Evolutionary conservation across 2,329 filamentous ascomycete genomes (phyloP).

Genomic region (Trichoderma afroharzianum): DNA sequence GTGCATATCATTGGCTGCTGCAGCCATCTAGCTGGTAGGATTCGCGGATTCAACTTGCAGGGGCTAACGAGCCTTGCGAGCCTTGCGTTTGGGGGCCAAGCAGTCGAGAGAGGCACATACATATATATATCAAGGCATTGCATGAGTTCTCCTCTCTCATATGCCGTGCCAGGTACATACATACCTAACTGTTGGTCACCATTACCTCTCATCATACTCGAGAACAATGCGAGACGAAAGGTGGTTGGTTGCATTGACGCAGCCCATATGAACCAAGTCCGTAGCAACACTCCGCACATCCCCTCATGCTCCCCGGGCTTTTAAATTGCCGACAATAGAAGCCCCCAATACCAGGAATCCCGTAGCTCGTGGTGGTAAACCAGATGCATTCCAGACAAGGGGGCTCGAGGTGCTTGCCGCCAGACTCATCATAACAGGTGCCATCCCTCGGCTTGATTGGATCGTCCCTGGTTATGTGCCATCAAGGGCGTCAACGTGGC

Average conservation of each 20-base stretch:
- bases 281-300: neutral
- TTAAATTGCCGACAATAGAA: neutral
- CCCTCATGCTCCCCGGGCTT: neutral
- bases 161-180: neutral
- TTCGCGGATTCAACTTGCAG: too few relatives aligned
- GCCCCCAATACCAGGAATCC: neutral
- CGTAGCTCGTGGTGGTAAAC: neutral
- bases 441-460: neutral
- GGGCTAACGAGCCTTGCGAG: too few relatives aligned
- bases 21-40: too few relatives aligned
- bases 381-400: neutral
- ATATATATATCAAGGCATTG: neutral
- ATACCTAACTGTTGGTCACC: neutral
- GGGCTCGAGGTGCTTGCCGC: neutral
- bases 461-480: neutral
- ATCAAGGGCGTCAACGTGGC: constrained; percentile 1
- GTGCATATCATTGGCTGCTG: neutral
- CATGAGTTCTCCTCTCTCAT: neutral
- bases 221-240: neutral
- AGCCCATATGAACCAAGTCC: neutral
- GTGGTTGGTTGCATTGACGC: neutral
- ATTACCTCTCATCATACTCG: neutral
- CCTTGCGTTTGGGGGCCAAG: too few relatives aligned
- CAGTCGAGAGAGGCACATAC: neutral
- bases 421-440: neutral